Evolutionary conservation across 1,284 basidiomycete genomes (phyloP), one percentile per base, ranked within the genome.

Genomic region (Cryptococcus maquisensis): DNA sequence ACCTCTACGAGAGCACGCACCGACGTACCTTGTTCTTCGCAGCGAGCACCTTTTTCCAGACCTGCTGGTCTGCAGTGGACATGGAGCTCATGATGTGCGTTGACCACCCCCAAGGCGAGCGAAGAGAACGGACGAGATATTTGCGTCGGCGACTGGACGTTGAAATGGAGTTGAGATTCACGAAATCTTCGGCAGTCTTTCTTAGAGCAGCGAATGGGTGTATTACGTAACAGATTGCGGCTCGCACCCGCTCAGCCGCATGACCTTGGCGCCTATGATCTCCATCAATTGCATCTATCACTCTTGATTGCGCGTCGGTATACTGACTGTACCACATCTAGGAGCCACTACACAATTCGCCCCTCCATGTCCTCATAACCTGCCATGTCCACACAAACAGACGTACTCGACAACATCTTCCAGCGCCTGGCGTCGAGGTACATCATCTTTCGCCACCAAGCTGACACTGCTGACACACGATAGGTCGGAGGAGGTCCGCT

Each of bases 371-470:
- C 54, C 60, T 47, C 42, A 48, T 51, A 49, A 40, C 44, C 41
- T 44, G 52, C 21, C 48, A 74, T 74, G 72, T 56, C 68, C 2
- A 61, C 65, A 32, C 67, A 66, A 60, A 68, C 71, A 41, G 72
- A 74, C 57, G 65, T 64, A 21, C 66, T 74, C 54, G 72, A 72
- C 51, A 64, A 56, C 63, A 74, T 74, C 62, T 74, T 72, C 52
- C 50, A 62, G 48, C 63, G 65, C 5, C 61, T 74, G 18, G 64
- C 63, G 13, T 66, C 55, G 57, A 72, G 68, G 70, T 72, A 23
- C 56, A 68, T 47, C 1, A 18, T 10, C 8, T 10, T n/a, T n/a
- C 12, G n/a, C 7, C 21, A 16, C n/a, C 21, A 40, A 32, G 39
- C 15, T 40, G 35, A 20, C 20, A 6, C 3, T 51, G 20, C n/a